phyloP scores from a whole-genome alignment of 169 alveolate genomes.

The Plasmodium relictum region DNA sequence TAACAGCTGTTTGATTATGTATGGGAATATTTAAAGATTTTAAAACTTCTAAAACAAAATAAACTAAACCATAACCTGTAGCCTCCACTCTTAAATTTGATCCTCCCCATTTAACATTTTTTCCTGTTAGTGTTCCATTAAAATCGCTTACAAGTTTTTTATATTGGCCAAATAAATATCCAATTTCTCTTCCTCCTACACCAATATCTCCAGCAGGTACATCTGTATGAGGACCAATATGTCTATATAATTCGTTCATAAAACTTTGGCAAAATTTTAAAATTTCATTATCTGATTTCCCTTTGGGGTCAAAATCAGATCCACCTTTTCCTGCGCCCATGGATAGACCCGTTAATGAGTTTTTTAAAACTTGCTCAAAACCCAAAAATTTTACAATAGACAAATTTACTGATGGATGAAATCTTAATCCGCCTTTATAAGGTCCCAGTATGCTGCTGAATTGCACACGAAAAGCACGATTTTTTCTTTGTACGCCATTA shows the following conservation, averaged over 20 bases:
- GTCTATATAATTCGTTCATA: constrained; percentile 86
- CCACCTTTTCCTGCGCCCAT: constrained; percentile 94
- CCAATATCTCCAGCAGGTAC: constrained; percentile 94
- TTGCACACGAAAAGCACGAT: constrained; percentile 90
- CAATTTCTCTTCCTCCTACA: constrained; percentile 91
- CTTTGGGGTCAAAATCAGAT: constrained; percentile 92
- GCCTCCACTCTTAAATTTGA: constrained; percentile 90
- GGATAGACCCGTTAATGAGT: constrained; percentile 86
- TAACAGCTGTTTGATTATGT: constrained; percentile 82
- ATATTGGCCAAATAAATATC: constrained; percentile 91
- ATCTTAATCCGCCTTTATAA: constrained; percentile 91
- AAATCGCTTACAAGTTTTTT: constrained; percentile 81
- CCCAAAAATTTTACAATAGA: constrained; percentile 90
- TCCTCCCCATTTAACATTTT: constrained; percentile 90
- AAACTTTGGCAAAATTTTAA: constrained; percentile 88
- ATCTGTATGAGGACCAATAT: constrained; percentile 89
- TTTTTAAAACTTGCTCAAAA: constrained; percentile 91
- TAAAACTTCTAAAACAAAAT: constrained; percentile 85
- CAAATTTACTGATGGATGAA: constrained; percentile 89
- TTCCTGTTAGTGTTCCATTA: constrained; percentile 90
- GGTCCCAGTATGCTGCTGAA: constrained; percentile 88
- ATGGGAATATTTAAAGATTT: constrained; percentile 74
- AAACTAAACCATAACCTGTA: constrained; percentile 91
- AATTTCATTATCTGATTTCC: constrained; percentile 88
- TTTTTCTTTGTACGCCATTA: constrained; percentile 83